Conservation (phyloP, 345 rosid species). For the Populus pruinosa region DNA sequence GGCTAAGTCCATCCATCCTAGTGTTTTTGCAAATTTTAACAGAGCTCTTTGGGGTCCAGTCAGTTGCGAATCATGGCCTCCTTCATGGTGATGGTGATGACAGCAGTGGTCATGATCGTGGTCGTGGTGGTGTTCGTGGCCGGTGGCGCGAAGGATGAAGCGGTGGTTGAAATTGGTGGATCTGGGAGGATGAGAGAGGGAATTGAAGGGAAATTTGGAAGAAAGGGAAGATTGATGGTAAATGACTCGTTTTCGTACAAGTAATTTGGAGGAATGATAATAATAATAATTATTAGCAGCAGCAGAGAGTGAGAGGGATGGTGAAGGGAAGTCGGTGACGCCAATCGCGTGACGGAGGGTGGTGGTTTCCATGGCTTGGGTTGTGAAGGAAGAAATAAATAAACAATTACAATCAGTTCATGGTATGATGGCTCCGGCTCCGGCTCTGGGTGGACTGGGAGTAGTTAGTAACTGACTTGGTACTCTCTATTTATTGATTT, state of each 20-base stretch:
- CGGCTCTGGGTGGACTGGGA: too few species aligned
- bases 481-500: too few species aligned
- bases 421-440: too few species aligned
- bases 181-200: conserved; percentile 10
- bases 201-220: conserved; percentile 24
- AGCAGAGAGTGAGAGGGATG: conserved; percentile 1
- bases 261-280: conserved; percentile 18
- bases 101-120: conserved; percentile 24
- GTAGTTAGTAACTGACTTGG: too few species aligned
- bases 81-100: conserved; percentile 44
- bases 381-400: background rate
- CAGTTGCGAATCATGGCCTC: conserved; percentile 34
- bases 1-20: conserved; percentile 74
- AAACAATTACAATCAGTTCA: too few species aligned
- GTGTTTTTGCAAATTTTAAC: conserved; percentile 57
- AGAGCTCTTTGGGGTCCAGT: conserved; percentile 49
- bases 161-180: conserved; percentile 13
- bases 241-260: background rate
- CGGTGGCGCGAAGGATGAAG: conserved; percentile 20
- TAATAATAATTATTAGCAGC: too few species aligned
- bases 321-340: conserved; percentile 38
- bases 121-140: conserved; percentile 23
- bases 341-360: conserved; percentile 32
- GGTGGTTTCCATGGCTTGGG: conserved; percentile 44
- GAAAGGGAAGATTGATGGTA: conserved; percentile 29